Evolutionary conservation across 257 asterid species (phyloP).

Genomic region (Lantana camara): DNA sequence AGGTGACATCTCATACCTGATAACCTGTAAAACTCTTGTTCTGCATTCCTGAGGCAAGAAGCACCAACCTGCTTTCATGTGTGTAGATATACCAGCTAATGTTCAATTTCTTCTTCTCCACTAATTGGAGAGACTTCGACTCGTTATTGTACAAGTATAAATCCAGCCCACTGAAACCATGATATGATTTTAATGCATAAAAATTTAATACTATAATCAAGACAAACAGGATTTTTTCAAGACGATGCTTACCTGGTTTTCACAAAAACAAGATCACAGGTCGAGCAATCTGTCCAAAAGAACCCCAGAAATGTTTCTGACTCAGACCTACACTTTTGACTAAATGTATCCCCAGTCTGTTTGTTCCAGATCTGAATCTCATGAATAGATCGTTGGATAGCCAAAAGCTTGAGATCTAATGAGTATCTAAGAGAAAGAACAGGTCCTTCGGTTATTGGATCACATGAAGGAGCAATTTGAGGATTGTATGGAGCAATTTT

Average conservation of each 20-base stretch:
- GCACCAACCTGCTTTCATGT: slow-evolving; percentile 97
- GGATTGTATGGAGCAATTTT: slow-evolving; percentile 79
- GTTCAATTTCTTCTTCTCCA: slow-evolving; percentile 69
- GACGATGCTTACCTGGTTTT: slow-evolving; percentile 67
- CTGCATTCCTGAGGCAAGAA: slow-evolving; percentile 92
- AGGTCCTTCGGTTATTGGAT: slow-evolving; percentile 79
- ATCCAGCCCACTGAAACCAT: slow-evolving; percentile 80
- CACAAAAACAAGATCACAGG: slow-evolving; percentile 78
- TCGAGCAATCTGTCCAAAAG: slow-evolving; percentile 91
- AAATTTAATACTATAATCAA: background rate
- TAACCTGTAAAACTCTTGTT: slow-evolving; percentile 85
- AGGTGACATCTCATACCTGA: slow-evolving; percentile 65
- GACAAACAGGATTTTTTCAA: slow-evolving; percentile 11
- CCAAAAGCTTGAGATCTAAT: slow-evolving; percentile 79
- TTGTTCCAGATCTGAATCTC: slow-evolving; percentile 85
- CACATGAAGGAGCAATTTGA: slow-evolving; percentile 57
- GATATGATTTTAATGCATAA: background rate
- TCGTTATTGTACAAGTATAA: slow-evolving; percentile 59
- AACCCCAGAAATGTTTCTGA: slow-evolving; percentile 88
- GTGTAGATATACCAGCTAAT: slow-evolving; percentile 91
- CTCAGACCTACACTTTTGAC: slow-evolving; percentile 72
- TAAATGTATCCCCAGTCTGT: slow-evolving; percentile 58
- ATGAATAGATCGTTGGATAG: slow-evolving; percentile 77
- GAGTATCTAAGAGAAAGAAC: slow-evolving; percentile 83
- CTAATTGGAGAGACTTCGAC: slow-evolving; percentile 65